A percentile compares a stretch with the other conserved stretches of the same genome.
phyloP scores from a whole-genome alignment of 805 yeast species.

The Ogataea zsoltii region DNA sequence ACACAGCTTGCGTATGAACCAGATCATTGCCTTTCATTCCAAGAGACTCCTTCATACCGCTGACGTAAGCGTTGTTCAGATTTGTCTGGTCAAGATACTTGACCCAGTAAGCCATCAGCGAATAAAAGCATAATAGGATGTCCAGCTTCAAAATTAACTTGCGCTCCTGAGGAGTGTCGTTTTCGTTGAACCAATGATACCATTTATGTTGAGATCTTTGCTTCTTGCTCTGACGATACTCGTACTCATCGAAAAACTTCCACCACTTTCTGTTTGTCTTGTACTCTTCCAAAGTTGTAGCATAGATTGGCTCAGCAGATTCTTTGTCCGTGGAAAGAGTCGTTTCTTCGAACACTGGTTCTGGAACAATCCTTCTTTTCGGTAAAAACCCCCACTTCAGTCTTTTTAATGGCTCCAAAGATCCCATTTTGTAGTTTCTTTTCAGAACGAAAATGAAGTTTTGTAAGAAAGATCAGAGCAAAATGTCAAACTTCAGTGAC shows the following conservation, averaged over 20 bases:
- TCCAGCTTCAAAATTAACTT: slow-evolving; percentile 53
- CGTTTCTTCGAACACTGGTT: neutral
- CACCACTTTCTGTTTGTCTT: slow-evolving; percentile 39
- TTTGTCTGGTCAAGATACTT: slow-evolving; percentile 63
- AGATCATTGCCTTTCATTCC: slow-evolving; percentile 28
- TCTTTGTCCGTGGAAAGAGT: neutral
- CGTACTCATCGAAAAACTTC: slow-evolving; percentile 59
- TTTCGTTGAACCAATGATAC: slow-evolving; percentile 55
- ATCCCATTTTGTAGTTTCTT: neutral
- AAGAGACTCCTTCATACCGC: slow-evolving; percentile 62
- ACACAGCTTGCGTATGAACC: slow-evolving; percentile 29
- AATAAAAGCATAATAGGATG: slow-evolving; percentile 49
- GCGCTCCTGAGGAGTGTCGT: slow-evolving; percentile 49
- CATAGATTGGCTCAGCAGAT: neutral
- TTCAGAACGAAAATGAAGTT: neutral
- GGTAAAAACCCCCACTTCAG: slow-evolving; percentile 5
- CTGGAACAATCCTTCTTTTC: neutral
- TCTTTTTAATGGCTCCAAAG: neutral
- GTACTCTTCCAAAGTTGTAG: slow-evolving; percentile 1
- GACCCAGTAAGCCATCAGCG: slow-evolving; percentile 65
- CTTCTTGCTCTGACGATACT: slow-evolving; percentile 41
- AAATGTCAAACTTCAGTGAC: too few species aligned
- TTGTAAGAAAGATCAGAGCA: too few species aligned
- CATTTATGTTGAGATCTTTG: slow-evolving; percentile 35
- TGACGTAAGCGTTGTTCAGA: slow-evolving; percentile 58